Evolutionary conservation across 768 basidiomycete species (phyloP).

Genomic region (Pisolithus marmoratus): DNA sequence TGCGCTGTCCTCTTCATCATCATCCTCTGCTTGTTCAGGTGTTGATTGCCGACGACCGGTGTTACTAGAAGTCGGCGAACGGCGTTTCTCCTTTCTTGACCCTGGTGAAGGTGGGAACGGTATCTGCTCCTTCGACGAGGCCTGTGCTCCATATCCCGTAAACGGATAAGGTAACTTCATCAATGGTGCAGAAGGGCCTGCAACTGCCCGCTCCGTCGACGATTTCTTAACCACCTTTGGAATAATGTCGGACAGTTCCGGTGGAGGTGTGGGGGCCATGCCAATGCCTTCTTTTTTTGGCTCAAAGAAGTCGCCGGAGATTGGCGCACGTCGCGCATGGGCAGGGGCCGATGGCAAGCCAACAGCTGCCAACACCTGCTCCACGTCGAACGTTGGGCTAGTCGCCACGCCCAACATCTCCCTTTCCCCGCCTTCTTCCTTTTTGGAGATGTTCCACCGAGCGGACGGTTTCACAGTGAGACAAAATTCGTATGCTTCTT

Average conservation of each 20-base stretch:
- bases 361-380: conserved; percentile 51
- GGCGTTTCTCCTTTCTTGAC: conserved; percentile 35
- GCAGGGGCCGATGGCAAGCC: conserved; percentile 45
- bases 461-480: conserved; percentile 36
- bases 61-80: conserved; percentile 22
- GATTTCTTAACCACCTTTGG: conserved; percentile 41
- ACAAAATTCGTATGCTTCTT: conserved; percentile 82
- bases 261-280: conserved; percentile 14
- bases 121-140: conserved; percentile 57
- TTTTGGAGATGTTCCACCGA: conserved; percentile 33
- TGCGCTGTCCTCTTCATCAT: conserved; percentile 16
- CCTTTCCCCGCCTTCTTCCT: conserved; percentile 19
- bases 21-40: conserved; percentile 23
- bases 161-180: conserved; percentile 69
- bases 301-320: conserved; percentile 63
- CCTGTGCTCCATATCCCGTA: conserved; percentile 51
- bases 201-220: conserved; percentile 42
- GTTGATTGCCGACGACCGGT: conserved; percentile 27
- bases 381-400: conserved; percentile 43
- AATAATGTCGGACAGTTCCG: conserved; percentile 36
- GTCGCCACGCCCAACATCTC: conserved; percentile 24
- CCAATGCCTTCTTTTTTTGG: conserved; percentile 31
- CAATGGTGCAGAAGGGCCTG: conserved; percentile 38
- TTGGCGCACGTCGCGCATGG: conserved; percentile 50
- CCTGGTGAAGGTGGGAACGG: conserved; percentile 70